Conservation (phyloP, 495 filamentous ascomycete genomes). For the Tuber brumale region DNA sequence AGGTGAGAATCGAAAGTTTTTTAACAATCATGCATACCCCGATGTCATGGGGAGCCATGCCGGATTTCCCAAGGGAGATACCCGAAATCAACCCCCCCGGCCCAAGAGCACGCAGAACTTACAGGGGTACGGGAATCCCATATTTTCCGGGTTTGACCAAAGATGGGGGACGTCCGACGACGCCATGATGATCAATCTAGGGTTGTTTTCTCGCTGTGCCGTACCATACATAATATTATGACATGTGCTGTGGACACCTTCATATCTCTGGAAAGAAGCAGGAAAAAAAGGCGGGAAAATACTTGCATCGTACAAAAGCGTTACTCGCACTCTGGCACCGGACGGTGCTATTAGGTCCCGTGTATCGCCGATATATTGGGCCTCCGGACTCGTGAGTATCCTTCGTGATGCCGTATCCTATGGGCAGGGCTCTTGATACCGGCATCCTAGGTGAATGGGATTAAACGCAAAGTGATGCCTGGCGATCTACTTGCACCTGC, state of each 20-base stretch:
- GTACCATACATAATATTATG: not conserved
- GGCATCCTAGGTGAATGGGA: not conserved
- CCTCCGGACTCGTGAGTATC: not conserved
- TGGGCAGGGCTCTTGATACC: not conserved
- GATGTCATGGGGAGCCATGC: not conserved
- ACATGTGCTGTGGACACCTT: not conserved
- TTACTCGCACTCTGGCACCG: not conserved
- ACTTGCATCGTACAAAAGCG: not conserved
- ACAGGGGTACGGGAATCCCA: not conserved
- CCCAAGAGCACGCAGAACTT: not conserved
- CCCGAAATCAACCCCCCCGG: not conserved
- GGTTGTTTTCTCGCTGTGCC: not conserved
- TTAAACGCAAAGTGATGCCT: not conserved
- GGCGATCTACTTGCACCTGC: not conserved
- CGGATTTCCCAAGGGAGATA: not conserved
- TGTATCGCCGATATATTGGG: not conserved
- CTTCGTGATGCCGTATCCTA: not conserved
- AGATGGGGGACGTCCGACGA: not conserved
- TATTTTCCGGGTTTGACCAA: not conserved
- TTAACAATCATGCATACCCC: not conserved
- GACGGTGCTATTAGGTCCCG: not conserved
- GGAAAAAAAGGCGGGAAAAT: not conserved
- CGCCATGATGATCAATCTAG: not conserved
- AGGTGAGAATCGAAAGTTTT: not conserved
- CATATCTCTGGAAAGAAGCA: not conserved